Evolutionary conservation across 345 rosid genomes (phyloP).

Genomic region (Acer yangbiense): DNA sequence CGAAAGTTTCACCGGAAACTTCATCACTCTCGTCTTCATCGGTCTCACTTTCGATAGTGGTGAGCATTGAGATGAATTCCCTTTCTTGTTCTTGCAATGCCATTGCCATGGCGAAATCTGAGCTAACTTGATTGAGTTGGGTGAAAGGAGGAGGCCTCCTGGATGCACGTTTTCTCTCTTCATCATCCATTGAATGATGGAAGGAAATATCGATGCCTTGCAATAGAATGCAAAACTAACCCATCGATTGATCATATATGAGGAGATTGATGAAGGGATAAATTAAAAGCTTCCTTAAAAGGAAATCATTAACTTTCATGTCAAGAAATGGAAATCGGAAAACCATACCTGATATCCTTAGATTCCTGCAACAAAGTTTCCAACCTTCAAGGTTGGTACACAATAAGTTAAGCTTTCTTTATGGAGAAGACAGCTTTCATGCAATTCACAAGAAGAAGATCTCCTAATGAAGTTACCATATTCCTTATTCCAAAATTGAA

Average conservation of each 20-base stretch:
- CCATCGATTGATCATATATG: background rate
- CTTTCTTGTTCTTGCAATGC: slow-evolving; percentile 41
- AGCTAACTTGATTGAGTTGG: slow-evolving; percentile 36
- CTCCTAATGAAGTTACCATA: background rate
- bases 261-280: background rate
- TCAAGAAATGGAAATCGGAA: slow-evolving; percentile 28
- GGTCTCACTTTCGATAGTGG: slow-evolving; percentile 44
- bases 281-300: slow-evolving; percentile 28
- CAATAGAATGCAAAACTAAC: background rate
- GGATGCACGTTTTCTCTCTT: slow-evolving; percentile 30
- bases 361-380: slow-evolving; percentile 22
- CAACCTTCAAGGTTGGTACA: slow-evolving; percentile 19
- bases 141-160: slow-evolving; percentile 29
- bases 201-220: background rate
- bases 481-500: slow-evolving; percentile 1
- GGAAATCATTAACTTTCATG: slow-evolving; percentile 31
- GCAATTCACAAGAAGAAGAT: slow-evolving; percentile 22
- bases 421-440: slow-evolving; percentile 27
- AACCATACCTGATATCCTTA: slow-evolving; percentile 15
- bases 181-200: slow-evolving; percentile 23
- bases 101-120: slow-evolving; percentile 44
- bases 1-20: slow-evolving; percentile 32
- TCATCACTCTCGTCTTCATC: slow-evolving; percentile 28
- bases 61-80: slow-evolving; percentile 10
- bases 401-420: slow-evolving; percentile 26